These are phyloP conservation scores for Talaromyces pinophilus DNA, from an alignment of 2,329 filamentous ascomycete species.

Conservation along the genomic window DNA sequence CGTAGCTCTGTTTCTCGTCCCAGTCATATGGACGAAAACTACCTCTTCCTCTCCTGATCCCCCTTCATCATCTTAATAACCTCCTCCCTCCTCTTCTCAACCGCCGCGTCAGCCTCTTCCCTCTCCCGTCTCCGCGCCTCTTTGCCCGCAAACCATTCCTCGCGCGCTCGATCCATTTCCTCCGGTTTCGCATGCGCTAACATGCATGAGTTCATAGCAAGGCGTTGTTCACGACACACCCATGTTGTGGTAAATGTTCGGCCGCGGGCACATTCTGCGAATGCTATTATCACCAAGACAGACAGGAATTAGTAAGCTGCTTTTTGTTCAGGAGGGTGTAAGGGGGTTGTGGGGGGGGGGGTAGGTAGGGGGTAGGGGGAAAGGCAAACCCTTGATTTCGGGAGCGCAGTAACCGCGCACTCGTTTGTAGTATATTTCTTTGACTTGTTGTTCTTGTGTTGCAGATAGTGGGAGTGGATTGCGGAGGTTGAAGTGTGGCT, in stretches of 20 bases:
- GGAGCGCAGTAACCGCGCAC: slow-evolving; percentile 74
- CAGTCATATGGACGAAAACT: background rate
- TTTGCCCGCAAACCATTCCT: slow-evolving; percentile 86
- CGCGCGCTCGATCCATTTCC: slow-evolving; percentile 83
- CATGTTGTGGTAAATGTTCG: slow-evolving; percentile 87
- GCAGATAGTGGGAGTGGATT: slow-evolving; percentile 84
- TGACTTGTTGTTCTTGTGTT: slow-evolving; percentile 77
- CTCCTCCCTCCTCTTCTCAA: slow-evolving; percentile 44
- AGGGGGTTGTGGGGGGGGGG: too few species aligned
- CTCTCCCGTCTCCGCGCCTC: slow-evolving; percentile 68
- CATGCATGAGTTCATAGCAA: slow-evolving; percentile 94
- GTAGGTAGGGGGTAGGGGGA: background rate
- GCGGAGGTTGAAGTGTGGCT: slow-evolving; percentile 48
- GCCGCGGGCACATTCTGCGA: slow-evolving; percentile 83
- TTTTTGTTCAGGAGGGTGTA: background rate
- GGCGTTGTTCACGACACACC: slow-evolving; percentile 75
- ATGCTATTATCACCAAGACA: slow-evolving; percentile 59
- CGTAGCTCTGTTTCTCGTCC: too few species aligned
- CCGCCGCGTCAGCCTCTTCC: slow-evolving; percentile 58
- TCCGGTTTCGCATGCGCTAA: slow-evolving; percentile 76
- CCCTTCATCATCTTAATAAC: slow-evolving; percentile 46
- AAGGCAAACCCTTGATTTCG: slow-evolving; percentile 71
- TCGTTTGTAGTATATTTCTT: slow-evolving; percentile 76
- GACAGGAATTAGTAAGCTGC: background rate
- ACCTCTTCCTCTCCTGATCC: slow-evolving; percentile 34